Evolutionary conservation across 2,329 filamentous ascomycete genomes (phyloP), one percentile per base, ranked within the genome.

Genomic region (Pezicula radicicola): DNA sequence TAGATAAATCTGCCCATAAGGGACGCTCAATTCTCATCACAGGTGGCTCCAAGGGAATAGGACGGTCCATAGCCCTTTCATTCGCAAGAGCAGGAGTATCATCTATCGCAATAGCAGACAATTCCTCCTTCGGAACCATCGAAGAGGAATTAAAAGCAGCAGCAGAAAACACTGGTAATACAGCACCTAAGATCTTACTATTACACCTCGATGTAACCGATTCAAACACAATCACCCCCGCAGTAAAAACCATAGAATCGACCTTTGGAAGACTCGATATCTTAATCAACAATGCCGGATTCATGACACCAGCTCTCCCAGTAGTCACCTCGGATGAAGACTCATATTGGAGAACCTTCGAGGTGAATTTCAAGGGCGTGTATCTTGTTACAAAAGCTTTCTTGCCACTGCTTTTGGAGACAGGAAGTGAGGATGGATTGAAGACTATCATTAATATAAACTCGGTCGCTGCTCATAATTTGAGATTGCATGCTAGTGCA

Each of bases 1-100:
- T 72, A 2, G 58, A 59, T 6, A 69, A 70, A 15, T 61, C 64
- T 13, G 58, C 75, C 52, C 71, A 77, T 27, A 45, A 60, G 2
- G 69, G 66, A 2, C 68, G 66, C 36, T 61, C 64, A 3, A 62
- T 72, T 42, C 69, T 85, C 50, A 74, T 84, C 49, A 80, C 75
- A 0, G 81, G 80, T 10, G 79, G 74, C 1, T 76, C 74, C 3
- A 76, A 73, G 35, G 78, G 79, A 4, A 74, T 82, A 30, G 80
- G 81, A 3, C 69, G 68, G 4, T 71, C 73, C 10, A 77, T 74
- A 3, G 79, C 79, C 1, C 56, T 79, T 10, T 73, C 76, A 12
- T 84, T 75, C 58, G 80, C 79, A 16, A 67, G 66, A 57, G 79
- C 80, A 3, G 75, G 76, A 7, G 75, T 73, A 36, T 69, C 72